phyloP scores from a whole-genome alignment of 345 rosid species.

The Moricandia arvensis region DNA sequence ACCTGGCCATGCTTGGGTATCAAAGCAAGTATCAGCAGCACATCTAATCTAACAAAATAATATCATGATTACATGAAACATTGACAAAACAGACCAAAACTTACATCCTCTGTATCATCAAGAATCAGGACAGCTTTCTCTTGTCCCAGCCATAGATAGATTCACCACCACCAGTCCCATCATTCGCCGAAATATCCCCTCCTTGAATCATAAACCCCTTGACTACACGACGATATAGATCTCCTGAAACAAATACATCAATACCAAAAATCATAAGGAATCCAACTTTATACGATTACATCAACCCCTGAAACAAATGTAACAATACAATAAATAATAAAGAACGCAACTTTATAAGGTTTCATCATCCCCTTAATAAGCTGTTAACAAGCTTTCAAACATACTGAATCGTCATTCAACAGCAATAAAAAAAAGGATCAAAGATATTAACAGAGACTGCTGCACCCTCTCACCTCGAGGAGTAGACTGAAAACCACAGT shows the following conservation, averaged over 20 bases:
- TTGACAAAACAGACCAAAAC: no score
- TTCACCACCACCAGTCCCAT: background rate
- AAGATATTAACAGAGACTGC: background rate
- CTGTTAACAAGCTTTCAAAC: background rate
- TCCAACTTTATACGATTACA: background rate
- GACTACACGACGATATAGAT: background rate
- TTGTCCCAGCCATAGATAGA: background rate
- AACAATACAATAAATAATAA: no score
- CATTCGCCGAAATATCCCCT: background rate
- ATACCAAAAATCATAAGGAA: background rate
- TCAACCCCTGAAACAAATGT: background rate
- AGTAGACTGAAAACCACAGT: constrained; percentile 78
- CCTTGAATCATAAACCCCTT: background rate
- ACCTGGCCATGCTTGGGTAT: no score
- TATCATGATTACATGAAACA: no score
- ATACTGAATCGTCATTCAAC: background rate
- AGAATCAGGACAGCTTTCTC: background rate
- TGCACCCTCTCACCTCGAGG: constrained; percentile 59
- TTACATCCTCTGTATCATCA: background rate
- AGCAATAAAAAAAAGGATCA: background rate
- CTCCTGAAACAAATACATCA: background rate
- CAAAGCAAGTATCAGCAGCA: no score
- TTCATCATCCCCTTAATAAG: background rate
- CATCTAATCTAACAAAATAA: no score
- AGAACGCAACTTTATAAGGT: background rate